phyloP scores from a whole-genome alignment of 495 filamentous ascomycete species.

The Lepidopterella palustris region DNA sequence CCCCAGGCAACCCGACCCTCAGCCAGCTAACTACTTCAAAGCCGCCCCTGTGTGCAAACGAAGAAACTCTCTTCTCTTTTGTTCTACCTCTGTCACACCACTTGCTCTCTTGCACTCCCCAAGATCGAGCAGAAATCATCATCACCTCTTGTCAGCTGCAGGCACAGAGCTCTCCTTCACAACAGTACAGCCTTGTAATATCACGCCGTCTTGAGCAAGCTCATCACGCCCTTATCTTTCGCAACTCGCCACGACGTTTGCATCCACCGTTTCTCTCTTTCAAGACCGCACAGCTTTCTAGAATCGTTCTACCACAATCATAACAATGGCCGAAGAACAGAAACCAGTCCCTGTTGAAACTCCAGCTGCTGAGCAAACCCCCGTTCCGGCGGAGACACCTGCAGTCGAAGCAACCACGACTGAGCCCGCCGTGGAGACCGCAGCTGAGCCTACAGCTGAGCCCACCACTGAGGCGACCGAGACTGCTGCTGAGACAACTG shows the following conservation, averaged over 20 bases:
- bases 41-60: background rate
- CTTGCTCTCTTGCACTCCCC: background rate
- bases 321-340: constrained; percentile 15
- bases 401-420: constrained; percentile 41
- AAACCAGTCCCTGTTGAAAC: constrained; percentile 26
- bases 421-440: constrained; percentile 37
- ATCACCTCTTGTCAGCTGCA: constrained; percentile 11
- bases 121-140: background rate
- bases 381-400: constrained; percentile 32
- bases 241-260: background rate
- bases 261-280: background rate
- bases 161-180: constrained; percentile 14
- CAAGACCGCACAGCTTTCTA: background rate
- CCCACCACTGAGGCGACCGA: constrained; percentile 35
- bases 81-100: constrained; percentile 1
- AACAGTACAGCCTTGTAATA: constrained; percentile 23
- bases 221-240: constrained; percentile 1
- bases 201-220: background rate
- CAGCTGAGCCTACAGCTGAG: background rate
- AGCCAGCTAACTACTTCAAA: background rate
- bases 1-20: constrained; percentile 3
- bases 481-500: constrained; percentile 41
- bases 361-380: constrained; percentile 39
- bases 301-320: background rate
- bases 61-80: constrained; percentile 1